phyloP scores from a whole-genome alignment of 495 filamentous ascomycete species.

The Cryomyces antarcticus region DNA sequence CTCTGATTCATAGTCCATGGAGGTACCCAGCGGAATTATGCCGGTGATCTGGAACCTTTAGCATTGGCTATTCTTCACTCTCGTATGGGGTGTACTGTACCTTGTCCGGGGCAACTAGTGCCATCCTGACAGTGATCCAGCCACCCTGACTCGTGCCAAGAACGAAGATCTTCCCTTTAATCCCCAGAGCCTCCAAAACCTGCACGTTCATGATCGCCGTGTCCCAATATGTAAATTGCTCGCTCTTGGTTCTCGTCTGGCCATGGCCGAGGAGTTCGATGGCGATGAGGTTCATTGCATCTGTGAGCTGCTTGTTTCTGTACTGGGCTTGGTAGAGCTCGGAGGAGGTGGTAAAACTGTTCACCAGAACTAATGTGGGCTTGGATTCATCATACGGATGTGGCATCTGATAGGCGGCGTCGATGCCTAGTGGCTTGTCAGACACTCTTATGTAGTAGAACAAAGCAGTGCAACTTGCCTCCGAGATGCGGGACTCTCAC shows the following conservation, averaged over 20 bases:
- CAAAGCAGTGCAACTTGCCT: too few relatives aligned
- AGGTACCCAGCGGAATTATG: conserved; percentile 39
- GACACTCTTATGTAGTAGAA: too few relatives aligned
- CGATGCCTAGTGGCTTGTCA: conserved; percentile 18
- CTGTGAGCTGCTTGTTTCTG: conserved; percentile 22
- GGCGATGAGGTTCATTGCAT: conserved; percentile 26
- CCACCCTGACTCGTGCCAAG: conserved; percentile 44
- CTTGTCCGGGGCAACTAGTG: conserved; percentile 34
- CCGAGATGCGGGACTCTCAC: too few relatives aligned
- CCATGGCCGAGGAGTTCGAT: conserved; percentile 34
- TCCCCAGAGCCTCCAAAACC: conserved; percentile 29
- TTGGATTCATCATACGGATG: conserved; percentile 27
- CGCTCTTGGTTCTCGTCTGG: conserved; percentile 19
- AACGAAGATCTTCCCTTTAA: conserved; percentile 30
- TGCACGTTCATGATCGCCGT: conserved; percentile 29
- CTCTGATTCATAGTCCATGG: conserved; percentile 39
- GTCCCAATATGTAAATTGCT: conserved; percentile 33
- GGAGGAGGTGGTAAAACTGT: conserved; percentile 34
- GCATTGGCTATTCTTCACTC: neutral
- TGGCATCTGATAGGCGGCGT: conserved; percentile 30
- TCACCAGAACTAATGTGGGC: conserved; percentile 37
- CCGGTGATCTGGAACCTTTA: conserved; percentile 24
- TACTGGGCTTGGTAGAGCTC: conserved; percentile 33
- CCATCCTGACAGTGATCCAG: conserved; percentile 40
- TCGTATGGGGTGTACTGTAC: neutral